Evolutionary conservation across 2,329 filamentous ascomycete species (phyloP), one percentile per base, ranked within the genome.

Genomic region (Phoma sp.): DNA sequence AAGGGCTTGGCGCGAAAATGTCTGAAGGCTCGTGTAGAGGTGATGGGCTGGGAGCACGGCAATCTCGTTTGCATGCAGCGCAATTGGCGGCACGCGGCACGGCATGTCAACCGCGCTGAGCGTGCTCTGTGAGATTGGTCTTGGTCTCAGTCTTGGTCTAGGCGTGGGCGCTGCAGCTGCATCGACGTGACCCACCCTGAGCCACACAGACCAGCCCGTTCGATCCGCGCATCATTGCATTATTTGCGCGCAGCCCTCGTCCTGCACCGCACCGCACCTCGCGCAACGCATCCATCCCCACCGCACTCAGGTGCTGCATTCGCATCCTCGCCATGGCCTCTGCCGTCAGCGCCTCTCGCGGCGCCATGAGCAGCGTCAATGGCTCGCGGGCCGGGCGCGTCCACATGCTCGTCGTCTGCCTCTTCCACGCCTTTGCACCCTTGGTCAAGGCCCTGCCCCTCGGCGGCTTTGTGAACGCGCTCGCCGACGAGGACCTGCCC

Each of bases 391-490:
- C 59, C 29, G 57, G 59, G 51, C 72, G 65, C 52, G 39, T 70
- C 49, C 62, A 64, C 62, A 57, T 70, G 41, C 61, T 70, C 45
- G 57, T 69, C 43, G 56, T 72, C 59, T 63, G 58, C 54, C 58
- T 74, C 55, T 61, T 71, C 53, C 70, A 74, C 51, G 63, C 64
- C 57, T 68, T 69, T 47, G 62, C 67, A 53, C 71, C 73, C 38
- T 52, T 74, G 40, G 71, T 69, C 46, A 70, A 65, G 50, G 74
- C 72, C 35, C 59, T 74, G 39, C 74, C 74, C 35, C 58, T 74
- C 51, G 68, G 64, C 46, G 55, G 64, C 46, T 46, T 65, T 32
- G 44, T 70, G 10, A 47, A 52, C 40, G 55, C 64, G 7, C 54
- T 73, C 35, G 61, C 56, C 27, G 64, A 70, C n/a, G 69, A 69